These are phyloP conservation scores for Paramyrothecium sp. DNA, from an alignment of 2,329 filamentous ascomycete genomes.

Conservation along the genomic window DNA sequence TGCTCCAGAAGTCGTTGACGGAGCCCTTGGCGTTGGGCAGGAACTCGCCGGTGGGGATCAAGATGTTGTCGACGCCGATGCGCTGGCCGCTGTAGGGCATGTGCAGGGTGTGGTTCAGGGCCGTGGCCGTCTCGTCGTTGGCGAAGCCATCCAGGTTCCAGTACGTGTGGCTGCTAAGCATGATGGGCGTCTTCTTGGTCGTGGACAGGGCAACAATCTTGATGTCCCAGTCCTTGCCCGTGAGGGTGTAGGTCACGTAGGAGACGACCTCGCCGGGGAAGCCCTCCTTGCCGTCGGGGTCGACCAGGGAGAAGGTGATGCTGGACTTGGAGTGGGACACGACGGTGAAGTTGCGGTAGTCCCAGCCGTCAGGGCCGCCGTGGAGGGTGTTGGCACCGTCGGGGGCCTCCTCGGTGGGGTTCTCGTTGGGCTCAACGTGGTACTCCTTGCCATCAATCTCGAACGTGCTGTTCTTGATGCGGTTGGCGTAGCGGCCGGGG, in stretches of 20 bases:
- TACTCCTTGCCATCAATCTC: conserved; percentile 62
- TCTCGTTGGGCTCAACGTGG: conserved; percentile 62
- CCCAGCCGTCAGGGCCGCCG: conserved; percentile 71
- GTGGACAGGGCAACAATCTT: conserved; percentile 70
- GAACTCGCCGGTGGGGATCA: conserved; percentile 76
- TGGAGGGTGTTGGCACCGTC: conserved; percentile 64
- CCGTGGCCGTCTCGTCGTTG: conserved; percentile 64
- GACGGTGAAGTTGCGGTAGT: conserved; percentile 76
- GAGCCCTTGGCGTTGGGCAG: conserved; percentile 64
- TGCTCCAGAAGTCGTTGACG: conserved; percentile 80
- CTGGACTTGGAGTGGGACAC: conserved; percentile 63
- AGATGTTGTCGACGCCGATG: conserved; percentile 66
- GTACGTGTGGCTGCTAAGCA: conserved; percentile 74
- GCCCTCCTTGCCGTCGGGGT: conserved; percentile 70
- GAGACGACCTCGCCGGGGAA: conserved; percentile 77
- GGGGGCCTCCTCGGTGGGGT: conserved; percentile 48
- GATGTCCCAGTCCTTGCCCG: conserved; percentile 66
- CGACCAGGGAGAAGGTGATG: conserved; percentile 74
- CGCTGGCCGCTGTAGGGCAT: conserved; percentile 72
- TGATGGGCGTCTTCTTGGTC: conserved; percentile 77
- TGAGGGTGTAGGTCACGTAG: conserved; percentile 71
- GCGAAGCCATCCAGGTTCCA: conserved; percentile 82
- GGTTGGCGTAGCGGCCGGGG: conserved; percentile 76
- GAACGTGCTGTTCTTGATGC: conserved; percentile 76
- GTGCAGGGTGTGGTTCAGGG: conserved; percentile 70